Percentiles rank a stretch among this genome's conserved stretches.
Conservation (phyloP, 495 filamentous ascomycete genomes). For the Hypoxylon subgilvum region DNA sequence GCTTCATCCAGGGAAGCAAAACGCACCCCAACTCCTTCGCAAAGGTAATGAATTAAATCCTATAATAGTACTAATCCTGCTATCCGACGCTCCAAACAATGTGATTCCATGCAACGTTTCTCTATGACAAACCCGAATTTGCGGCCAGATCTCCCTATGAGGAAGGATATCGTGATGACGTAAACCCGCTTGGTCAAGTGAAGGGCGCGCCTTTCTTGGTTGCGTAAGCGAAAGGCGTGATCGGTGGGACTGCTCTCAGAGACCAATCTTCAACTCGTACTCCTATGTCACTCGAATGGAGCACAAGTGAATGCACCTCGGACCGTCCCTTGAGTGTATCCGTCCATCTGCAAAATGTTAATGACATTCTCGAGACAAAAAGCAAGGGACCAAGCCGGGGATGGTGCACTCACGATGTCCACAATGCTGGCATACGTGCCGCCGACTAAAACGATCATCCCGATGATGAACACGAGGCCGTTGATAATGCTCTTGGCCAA, state of each 20-base stretch:
- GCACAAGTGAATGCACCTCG: constrained; percentile 58
- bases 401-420: constrained; percentile 56
- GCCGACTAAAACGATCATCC: constrained; percentile 60
- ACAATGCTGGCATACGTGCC: constrained; percentile 65
- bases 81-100: constrained; percentile 16
- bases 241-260: not conserved
- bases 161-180: constrained; percentile 26
- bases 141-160: constrained; percentile 7
- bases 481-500: constrained; percentile 55
- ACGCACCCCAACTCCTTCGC: constrained; percentile 13
- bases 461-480: constrained; percentile 58
- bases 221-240: not conserved
- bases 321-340: constrained; percentile 51
- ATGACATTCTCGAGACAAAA: not conserved
- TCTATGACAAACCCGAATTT: constrained; percentile 13
- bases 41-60: not conserved
- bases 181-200: constrained; percentile 12
- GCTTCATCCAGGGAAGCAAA: not conserved
- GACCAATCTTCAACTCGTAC: not conserved
- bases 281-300: constrained; percentile 34
- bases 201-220: not conserved
- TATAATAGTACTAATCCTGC: constrained; percentile 5
- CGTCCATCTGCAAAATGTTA: constrained; percentile 47
- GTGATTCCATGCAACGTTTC: too few relatives aligned
- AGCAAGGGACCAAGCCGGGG: not conserved